Percentiles rank a stretch among this genome's conserved stretches.
Conservation (phyloP, 805 yeast species). For the Metschnikowia sp. region DNA sequence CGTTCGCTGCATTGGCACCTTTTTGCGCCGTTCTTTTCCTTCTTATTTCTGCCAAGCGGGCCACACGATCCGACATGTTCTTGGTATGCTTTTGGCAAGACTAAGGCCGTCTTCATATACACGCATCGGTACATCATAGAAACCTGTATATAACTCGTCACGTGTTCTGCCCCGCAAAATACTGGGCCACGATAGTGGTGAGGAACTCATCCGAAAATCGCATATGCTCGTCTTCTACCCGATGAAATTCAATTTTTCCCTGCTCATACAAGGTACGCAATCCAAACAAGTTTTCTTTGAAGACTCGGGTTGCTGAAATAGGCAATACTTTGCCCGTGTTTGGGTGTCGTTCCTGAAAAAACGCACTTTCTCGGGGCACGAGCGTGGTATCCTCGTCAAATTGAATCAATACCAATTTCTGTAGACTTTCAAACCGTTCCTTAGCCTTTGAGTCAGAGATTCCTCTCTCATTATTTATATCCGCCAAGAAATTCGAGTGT, state of each 20-base stretch:
- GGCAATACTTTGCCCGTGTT: constrained; percentile 40
- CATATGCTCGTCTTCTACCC: constrained; percentile 64
- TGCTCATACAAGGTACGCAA: constrained; percentile 44
- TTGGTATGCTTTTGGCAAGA: not conserved
- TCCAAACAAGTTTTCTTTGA: constrained; percentile 58
- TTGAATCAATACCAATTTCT: constrained; percentile 55
- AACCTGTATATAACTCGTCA: constrained; percentile 11
- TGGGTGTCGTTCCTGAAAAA: constrained; percentile 55
- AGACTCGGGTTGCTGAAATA: constrained; percentile 49
- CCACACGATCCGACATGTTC: constrained; percentile 15
- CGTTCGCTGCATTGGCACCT: not conserved
- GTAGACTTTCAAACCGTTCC: constrained; percentile 41
- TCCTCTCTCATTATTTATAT: constrained; percentile 58
- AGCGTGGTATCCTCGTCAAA: constrained; percentile 65
- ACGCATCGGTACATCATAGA: no score
- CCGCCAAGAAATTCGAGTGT: constrained; percentile 58
- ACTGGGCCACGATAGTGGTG: constrained; percentile 38
- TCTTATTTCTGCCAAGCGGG: constrained; percentile 18
- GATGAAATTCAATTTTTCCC: constrained; percentile 45
- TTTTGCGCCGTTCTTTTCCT: constrained; percentile 8
- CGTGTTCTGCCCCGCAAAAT: constrained; percentile 30
- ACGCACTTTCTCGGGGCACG: constrained; percentile 69
- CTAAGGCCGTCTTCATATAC: no score
- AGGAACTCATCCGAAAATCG: constrained; percentile 52
- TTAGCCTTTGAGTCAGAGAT: constrained; percentile 37